Base-by-base conservation (phyloP, 2,329 filamentous ascomycete species). In the Coniella lustricola region DNA sequence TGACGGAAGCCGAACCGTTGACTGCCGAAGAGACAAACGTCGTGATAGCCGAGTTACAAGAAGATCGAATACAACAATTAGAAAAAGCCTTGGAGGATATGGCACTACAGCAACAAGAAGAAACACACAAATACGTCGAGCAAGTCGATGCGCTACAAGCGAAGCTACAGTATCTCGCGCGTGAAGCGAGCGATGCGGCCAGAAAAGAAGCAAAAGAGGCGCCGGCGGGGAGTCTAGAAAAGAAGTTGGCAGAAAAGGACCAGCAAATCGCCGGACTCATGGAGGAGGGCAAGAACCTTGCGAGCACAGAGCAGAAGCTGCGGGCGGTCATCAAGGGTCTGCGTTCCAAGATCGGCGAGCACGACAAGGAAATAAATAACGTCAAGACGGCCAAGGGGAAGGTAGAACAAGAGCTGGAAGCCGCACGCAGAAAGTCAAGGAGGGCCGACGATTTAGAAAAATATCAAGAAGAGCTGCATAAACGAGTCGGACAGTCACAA, bases 111-210 rank as follows among this genome's bases (percentile, higher is more conserved):
- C 80, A 87, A 55, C 84, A 91, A 50, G 87, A 93, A 57, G 93
- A 97, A 62, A 76, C 90, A 35, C 82, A 93, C 59, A 77, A 77
- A 42, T 88, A 95, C 54, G 77, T 91, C 7, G 93, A 98, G 66
- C 82, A 86, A 32, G 93, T 96, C 48, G 93, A 98, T 69, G 86
- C 90, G 3, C 70, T 98, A 1, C 88, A 97, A 64, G 82, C 89
- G 7, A 97, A 98, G 62, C 70, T 98, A 22, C 85, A 90, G 56
- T 96, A 94, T 60, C 71, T 98, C 12, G 84, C 90, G 2, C 85
- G 85, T 53, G 86, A 90, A 60, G 84, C 87, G 12, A 80, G 85
- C 0, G 84, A 90, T 29, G 75, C 84, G 0, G 88, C 93, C 1
- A 85, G 83, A 60, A 79, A 81, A 56, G 76, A 82, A 7, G 82